A percentile compares a stretch with the other conserved stretches of the same genome.
phyloP scores from a whole-genome alignment of 179 eudicot species.

The Silene noctiflora region DNA sequence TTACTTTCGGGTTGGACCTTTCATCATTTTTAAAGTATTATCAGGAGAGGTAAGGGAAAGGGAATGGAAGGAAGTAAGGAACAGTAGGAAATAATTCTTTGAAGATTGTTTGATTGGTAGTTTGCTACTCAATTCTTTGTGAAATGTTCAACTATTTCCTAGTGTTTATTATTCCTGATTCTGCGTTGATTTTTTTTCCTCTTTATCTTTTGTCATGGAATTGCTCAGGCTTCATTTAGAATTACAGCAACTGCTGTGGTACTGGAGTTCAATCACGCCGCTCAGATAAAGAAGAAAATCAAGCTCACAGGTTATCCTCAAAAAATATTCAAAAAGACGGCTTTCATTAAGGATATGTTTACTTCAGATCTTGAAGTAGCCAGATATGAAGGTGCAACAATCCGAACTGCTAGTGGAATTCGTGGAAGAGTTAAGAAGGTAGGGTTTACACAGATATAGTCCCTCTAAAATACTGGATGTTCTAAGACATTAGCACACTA shows the following conservation, averaged over 20 bases:
- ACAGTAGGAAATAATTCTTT: no score
- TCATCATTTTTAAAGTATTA: no score
- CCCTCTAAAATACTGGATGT: neutral
- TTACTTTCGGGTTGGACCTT: no score
- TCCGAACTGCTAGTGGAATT: constrained; percentile 87
- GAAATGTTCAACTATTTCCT: neutral
- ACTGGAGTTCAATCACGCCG: constrained; percentile 82
- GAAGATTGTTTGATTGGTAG: neutral
- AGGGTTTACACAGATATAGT: constrained; percentile 1
- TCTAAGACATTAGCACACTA: no score
- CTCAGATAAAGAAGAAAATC: constrained; percentile 80
- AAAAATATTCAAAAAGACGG: constrained; percentile 92
- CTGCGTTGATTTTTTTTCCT: constrained; percentile 4
- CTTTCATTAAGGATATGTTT: constrained; percentile 88
- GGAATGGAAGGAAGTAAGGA: no score
- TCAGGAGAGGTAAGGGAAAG: no score
- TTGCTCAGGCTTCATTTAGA: constrained; percentile 72
- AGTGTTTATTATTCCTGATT: constrained; percentile 6
- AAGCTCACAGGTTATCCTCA: constrained; percentile 86
- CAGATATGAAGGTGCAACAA: constrained; percentile 84
- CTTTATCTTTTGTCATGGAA: neutral
- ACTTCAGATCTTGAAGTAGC: constrained; percentile 98
- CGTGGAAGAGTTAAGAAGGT: constrained; percentile 98
- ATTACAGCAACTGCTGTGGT: constrained; percentile 84
- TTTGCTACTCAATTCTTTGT: neutral